A percentile compares a stretch with the other conserved stretches of the same genome.
Conservation (phyloP, 148 eudicot species). For the Linanthus parryae region DNA sequence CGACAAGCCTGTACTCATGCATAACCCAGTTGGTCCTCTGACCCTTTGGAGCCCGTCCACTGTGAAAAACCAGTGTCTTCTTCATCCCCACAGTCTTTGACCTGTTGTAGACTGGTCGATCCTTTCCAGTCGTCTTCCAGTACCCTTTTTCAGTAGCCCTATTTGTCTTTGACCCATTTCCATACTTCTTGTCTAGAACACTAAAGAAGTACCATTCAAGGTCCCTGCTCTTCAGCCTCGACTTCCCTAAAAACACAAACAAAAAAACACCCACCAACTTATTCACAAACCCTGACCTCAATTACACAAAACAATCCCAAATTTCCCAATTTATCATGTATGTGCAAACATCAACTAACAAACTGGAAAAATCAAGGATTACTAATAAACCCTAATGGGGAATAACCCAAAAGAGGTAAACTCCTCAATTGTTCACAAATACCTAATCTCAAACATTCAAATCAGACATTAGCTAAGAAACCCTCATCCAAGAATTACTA, state of each 20-base stretch:
- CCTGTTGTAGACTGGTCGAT: constrained; percentile 49
- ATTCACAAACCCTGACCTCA: too few species aligned
- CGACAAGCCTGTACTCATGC: constrained; percentile 86
- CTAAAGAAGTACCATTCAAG: constrained; percentile 95
- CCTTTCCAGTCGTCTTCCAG: constrained; percentile 93
- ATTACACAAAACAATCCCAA: not conserved
- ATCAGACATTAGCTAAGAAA: not conserved
- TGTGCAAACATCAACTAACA: not conserved
- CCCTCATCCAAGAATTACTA: not conserved
- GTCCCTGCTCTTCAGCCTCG: constrained; percentile 80
- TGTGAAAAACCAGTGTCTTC: constrained; percentile 87
- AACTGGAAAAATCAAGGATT: not conserved
- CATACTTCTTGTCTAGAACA: constrained; percentile 76
- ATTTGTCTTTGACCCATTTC: constrained; percentile 74
- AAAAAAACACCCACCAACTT: not conserved
- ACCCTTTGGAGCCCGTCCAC: constrained; percentile 89
- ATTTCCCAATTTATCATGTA: not conserved
- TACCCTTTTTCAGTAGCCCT: constrained; percentile 83
- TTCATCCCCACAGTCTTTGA: constrained; percentile 60
- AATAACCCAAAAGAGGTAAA: too few species aligned
- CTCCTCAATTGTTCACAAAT: too few species aligned
- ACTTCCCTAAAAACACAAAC: constrained; percentile 34
- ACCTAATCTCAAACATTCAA: too few species aligned
- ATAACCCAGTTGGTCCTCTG: constrained; percentile 91
- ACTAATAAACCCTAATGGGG: not conserved